These are phyloP conservation scores for Pachysandra terminalis DNA, from an alignment of 164 flowering plant genomes.

Conservation along the genomic window DNA sequence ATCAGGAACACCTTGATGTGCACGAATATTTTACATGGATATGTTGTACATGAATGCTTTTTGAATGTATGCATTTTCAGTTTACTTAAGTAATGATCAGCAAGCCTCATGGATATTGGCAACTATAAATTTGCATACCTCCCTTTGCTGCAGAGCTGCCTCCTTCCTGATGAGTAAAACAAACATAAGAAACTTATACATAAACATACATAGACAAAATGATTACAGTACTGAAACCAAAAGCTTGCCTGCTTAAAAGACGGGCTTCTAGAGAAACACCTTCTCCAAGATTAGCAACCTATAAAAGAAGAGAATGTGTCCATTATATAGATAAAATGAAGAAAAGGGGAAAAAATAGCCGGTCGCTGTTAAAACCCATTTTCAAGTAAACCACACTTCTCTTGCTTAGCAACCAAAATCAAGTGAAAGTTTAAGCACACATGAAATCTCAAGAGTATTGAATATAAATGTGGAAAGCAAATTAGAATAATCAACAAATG, in stretches of 20 bases:
- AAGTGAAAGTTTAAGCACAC: background rate
- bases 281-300: conserved; percentile 88
- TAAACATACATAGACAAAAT: background rate
- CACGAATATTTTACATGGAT: background rate
- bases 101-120: background rate
- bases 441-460: background rate
- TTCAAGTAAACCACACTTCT: background rate
- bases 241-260: conserved; percentile 70
- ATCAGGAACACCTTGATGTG: background rate
- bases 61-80: background rate
- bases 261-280: conserved; percentile 83
- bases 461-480: background rate
- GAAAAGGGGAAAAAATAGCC: too few relatives aligned
- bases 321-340: background rate
- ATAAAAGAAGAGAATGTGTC: conserved; percentile 5
- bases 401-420: background rate
- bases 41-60: too few relatives aligned
- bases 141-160: conserved; percentile 80
- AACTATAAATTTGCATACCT: conserved; percentile 40
- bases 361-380: background rate
- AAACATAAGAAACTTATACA: conserved; percentile 10
- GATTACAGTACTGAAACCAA: conserved; percentile 2
- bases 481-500: too few relatives aligned
- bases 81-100: background rate
- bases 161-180: conserved; percentile 61